Evolutionary conservation across 257 asterid species (phyloP).

Genomic region (Hygrophila difformis): DNA sequence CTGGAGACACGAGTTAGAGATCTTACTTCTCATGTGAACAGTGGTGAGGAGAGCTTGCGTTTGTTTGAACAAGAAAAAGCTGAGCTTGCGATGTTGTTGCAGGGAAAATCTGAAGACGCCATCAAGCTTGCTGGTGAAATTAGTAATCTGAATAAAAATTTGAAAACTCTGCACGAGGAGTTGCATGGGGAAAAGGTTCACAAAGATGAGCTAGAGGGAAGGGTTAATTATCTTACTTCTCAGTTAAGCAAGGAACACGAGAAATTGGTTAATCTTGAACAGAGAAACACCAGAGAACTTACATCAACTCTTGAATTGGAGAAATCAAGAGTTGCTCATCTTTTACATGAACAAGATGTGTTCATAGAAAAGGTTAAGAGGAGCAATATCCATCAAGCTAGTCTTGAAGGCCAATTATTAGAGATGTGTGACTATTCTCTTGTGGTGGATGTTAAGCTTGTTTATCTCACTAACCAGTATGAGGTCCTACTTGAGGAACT

Average conservation of each 20-base stretch:
- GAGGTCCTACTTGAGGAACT: conserved; percentile 34
- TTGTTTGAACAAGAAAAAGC: conserved; percentile 26
- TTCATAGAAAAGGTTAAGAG: conserved; percentile 35
- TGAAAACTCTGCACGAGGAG: conserved; percentile 32
- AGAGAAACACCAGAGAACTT: conserved; percentile 39
- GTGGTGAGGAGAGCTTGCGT: conserved; percentile 21
- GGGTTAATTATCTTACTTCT: conserved; percentile 32
- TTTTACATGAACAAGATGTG: conserved; percentile 35
- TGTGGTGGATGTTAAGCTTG: conserved; percentile 45
- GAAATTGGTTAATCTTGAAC: conserved; percentile 27
- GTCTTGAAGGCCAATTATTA: conserved; percentile 38
- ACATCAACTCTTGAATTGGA: conserved; percentile 50
- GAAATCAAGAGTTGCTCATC: conserved; percentile 45
- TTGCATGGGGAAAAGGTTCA: conserved; percentile 26
- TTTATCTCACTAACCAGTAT: conserved; percentile 37
- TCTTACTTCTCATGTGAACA: conserved; percentile 36
- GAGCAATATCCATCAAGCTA: conserved; percentile 27
- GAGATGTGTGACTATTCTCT: conserved; percentile 44
- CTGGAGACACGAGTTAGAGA: conserved; percentile 41
- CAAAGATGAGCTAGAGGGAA: conserved; percentile 32
- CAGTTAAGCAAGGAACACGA: conserved; percentile 36
- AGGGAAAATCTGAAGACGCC: conserved; percentile 14
- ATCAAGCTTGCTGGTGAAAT: conserved; percentile 33
- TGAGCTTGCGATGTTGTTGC: conserved; percentile 20
- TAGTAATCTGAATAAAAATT: conserved; percentile 29